Evolutionary conservation across 495 filamentous ascomycete genomes (phyloP).

Genomic region (Beverwykella pulmonaria): DNA sequence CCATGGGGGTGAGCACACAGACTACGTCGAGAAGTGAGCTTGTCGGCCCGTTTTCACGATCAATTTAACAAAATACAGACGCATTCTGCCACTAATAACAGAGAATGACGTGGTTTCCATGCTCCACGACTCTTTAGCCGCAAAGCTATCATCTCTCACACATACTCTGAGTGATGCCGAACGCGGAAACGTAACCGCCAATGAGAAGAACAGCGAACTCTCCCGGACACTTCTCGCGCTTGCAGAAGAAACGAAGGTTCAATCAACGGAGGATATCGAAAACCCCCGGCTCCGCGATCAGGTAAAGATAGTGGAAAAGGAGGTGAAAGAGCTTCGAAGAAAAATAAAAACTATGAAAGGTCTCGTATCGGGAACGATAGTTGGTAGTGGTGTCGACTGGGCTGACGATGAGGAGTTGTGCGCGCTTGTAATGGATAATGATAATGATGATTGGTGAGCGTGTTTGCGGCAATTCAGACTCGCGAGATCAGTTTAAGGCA

Average conservation of each 20-base stretch:
- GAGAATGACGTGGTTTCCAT: conserved; percentile 68
- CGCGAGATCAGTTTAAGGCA: neutral
- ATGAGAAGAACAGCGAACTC: conserved; percentile 63
- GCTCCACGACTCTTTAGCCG: conserved; percentile 59
- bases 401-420: conserved; percentile 67
- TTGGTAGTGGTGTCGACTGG: conserved; percentile 86
- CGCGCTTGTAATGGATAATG: conserved; percentile 74
- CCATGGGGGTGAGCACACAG: conserved; percentile 67
- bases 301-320: conserved; percentile 58
- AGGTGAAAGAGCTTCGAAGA: conserved; percentile 60
- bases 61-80: conserved; percentile 49
- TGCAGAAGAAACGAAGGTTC: conserved; percentile 58
- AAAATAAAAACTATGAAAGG: conserved; percentile 75
- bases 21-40: conserved; percentile 66
- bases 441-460: conserved; percentile 51
- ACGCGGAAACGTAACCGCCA: conserved; percentile 56
- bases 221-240: conserved; percentile 63
- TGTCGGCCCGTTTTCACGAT: neutral
- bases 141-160: conserved; percentile 52
- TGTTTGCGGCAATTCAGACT: neutral
- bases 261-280: conserved; percentile 53
- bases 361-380: conserved; percentile 71
- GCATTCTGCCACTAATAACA: conserved; percentile 64
- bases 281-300: conserved; percentile 56
- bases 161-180: conserved; percentile 58